Base-by-base conservation (phyloP, 257 asterid genomes). In the Leonotis leonurus region DNA sequence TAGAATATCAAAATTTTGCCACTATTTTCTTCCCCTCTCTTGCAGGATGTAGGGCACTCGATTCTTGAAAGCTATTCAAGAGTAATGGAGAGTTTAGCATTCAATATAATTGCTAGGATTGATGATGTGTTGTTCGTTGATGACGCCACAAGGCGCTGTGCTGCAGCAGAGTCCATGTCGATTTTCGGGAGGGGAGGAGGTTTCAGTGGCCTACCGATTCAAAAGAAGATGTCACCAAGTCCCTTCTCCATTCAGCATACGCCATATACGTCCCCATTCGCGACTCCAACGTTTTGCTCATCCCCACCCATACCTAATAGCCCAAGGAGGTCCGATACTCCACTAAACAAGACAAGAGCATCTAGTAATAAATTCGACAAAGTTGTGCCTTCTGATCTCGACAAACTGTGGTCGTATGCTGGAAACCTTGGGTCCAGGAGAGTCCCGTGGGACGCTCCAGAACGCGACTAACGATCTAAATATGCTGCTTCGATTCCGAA, bases 81-180 rank as follows among this genome's bases (percentile, higher is more conserved):
- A 81, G 99, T 93, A 43, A 83, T 87, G 96, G 97, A 93, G 86
- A 93, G 99, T 80, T 71, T 93, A 75, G 97, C 99, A 8, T 93
- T 93, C 73, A 93, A 93, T 78, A 81, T 89, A 29, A 89, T 93
- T 50, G 99, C 99, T 0, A 85, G 99, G 69, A 87, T 93, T 0
- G 99, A 93, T 8, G 97, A 93, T 54, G 96, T 87, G 11, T 54
- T 93, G 45, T 93, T 36, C 9, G 97, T 87, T 5, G 99, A 93
- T 54, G 97, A 93, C 68, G 88, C 94, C 37, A 78, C 87, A 59
- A 85, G 71, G 58, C 85, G 73, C 6, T 74, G 80, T 64, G 90
- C 80, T 62, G 89, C 87, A 29, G 86, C 87, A 5, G 99, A 83
- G 67, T 65, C 86, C 1, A 37, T 71, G 77, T 83, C 97, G 3